Evolutionary conservation across 1,284 basidiomycete genomes (phyloP), one percentile per base, ranked within the genome.

Genomic region (Apiotrichum montevideense): DNA sequence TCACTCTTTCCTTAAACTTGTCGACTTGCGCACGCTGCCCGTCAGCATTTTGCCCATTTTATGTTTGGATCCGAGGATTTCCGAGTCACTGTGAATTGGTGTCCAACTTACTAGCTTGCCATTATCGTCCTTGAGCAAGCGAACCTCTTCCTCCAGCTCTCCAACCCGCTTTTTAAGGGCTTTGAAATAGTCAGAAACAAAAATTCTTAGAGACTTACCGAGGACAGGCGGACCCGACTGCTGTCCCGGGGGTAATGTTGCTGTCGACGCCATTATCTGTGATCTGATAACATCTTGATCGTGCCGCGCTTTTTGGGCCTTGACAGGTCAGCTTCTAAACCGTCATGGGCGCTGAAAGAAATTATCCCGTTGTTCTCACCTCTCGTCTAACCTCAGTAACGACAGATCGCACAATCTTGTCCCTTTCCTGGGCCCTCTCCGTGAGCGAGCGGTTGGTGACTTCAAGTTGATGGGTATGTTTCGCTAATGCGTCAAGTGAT

Each of bases 71-170:
- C 21, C 21, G 21, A 21, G 21, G 21, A 21, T 21, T 21, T 21
- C 21, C 21, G 21, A 21, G 21, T 21, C 21, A 21, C 21, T 21
- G 21, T 21, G 21, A 21, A 21, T 21, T 21, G 21, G 21, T 21
- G 21, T 21, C 21, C 21, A 21, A 57, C 62, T 51, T 40, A 68
- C 67, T 43, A 71, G 60, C 40, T 67, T 71, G 54, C 63, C 66
- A 48, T 71, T 71, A 13, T 73, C 71, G 29, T 39, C 51, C 40
- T 57, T 66, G 6, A 67, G 37, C 0, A 9, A 14, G n/a, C 49
- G 55, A 34, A 88, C 74, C 64, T 93, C 88, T 41, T 88, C 87
- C 68, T 94, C 90, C 3, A 92, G 79, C 65, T 88, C 87, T 58
- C 83, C 82, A 15, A 88, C 80, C 15, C 67, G 57, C 37, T 40